Evolutionary conservation across 345 rosid species (phyloP).

Genomic region (Sapria himalayana): DNA sequence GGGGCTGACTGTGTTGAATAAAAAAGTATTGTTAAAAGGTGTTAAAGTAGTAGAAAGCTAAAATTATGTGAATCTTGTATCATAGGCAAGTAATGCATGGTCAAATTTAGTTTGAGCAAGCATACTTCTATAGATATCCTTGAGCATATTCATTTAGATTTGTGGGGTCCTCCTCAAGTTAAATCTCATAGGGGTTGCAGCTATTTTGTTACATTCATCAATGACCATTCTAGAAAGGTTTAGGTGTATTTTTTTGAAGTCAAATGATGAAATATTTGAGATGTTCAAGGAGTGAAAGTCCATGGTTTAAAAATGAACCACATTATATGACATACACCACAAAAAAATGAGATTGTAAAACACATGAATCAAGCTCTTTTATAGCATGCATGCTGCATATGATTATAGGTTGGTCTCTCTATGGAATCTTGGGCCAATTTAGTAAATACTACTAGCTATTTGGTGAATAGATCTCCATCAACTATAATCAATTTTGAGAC

Average conservation of each 20-base stretch:
- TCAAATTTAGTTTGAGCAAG: neutral
- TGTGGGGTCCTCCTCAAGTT: neutral
- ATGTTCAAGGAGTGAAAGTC: no score
- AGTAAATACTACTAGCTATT: neutral
- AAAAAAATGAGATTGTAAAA: no score
- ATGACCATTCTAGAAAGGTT: neutral
- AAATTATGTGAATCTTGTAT: neutral
- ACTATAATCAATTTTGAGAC: no score
- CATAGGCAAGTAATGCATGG: neutral
- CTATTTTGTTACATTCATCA: neutral
- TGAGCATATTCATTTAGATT: neutral
- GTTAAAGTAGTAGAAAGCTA: neutral
- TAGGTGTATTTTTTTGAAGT: neutral
- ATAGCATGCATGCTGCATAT: no score
- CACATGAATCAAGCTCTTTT: no score
- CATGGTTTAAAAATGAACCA: no score
- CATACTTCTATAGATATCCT: neutral
- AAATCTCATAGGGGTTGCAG: neutral
- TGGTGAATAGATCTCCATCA: no score
- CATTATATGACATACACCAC: neutral
- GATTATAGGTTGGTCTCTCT: no score
- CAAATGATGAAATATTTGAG: no score
- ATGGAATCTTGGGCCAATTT: neutral
- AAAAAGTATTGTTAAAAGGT: neutral
- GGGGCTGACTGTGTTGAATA: neutral